A percentile compares a stretch with the other conserved stretches of the same genome.
Evolutionary conservation across 257 asterid species (phyloP).

Genomic region (Fraxinus cuspidata): DNA sequence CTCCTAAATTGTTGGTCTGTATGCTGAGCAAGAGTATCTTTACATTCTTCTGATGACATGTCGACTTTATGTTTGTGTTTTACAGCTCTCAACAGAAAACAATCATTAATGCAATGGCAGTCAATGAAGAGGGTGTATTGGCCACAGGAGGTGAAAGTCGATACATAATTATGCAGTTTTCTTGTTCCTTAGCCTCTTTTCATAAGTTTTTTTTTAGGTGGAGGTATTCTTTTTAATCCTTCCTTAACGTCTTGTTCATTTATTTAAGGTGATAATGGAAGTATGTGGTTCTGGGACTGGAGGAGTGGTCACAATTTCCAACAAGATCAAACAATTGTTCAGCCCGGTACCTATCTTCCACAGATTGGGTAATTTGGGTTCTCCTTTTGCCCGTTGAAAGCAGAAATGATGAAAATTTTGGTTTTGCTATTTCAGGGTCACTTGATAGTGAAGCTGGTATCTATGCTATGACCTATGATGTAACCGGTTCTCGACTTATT

Average conservation of each 20-base stretch:
- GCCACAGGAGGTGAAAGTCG: slow-evolving; percentile 81
- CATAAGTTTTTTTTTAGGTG: background rate
- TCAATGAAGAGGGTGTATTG: slow-evolving; percentile 83
- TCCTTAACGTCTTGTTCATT: background rate
- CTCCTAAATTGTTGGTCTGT: background rate
- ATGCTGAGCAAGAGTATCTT: background rate
- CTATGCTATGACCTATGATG: slow-evolving; percentile 65
- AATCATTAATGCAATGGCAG: slow-evolving; percentile 86
- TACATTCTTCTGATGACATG: background rate
- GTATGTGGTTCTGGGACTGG: slow-evolving; percentile 99
- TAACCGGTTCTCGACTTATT: slow-evolving; percentile 82
- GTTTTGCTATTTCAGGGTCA: slow-evolving; percentile 54
- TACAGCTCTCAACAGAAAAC: slow-evolving; percentile 96
- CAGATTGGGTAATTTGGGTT: background rate
- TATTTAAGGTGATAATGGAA: slow-evolving; percentile 86
- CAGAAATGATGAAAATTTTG: background rate
- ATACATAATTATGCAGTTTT: background rate
- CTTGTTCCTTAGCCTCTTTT: background rate
- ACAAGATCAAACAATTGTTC: slow-evolving; percentile 92
- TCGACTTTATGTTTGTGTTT: slow-evolving; percentile 18
- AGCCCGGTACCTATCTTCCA: slow-evolving; percentile 64
- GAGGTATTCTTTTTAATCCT: background rate
- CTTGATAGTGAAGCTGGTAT: slow-evolving; percentile 98
- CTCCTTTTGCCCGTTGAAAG: background rate
- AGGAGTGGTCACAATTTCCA: slow-evolving; percentile 98